A percentile compares a stretch with the other conserved stretches of the same genome.
Evolutionary conservation across 306 rosid genomes (phyloP).

Genomic region (Vigna angularis): DNA sequence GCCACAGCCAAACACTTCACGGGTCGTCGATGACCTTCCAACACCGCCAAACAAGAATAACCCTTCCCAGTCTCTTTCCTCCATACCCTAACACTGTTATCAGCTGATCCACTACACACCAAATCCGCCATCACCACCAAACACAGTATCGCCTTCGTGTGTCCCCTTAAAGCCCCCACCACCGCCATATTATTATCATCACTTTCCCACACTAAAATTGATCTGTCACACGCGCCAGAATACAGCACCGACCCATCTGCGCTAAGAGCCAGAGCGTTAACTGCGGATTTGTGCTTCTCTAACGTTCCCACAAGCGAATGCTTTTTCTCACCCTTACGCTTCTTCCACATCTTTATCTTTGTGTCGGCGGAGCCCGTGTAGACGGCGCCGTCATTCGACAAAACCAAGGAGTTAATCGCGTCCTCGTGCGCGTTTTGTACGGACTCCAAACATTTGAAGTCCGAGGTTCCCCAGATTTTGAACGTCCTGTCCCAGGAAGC

Average conservation of each 20-base stretch:
- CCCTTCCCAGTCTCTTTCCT: slow-evolving; percentile 52
- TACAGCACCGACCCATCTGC: slow-evolving; percentile 58
- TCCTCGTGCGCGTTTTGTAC: slow-evolving; percentile 71
- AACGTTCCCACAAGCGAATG: slow-evolving; percentile 48
- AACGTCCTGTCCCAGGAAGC: slow-evolving; percentile 81
- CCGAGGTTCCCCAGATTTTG: slow-evolving; percentile 71
- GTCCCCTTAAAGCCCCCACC: slow-evolving; percentile 76
- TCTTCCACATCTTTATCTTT: slow-evolving; percentile 71
- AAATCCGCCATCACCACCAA: slow-evolving; percentile 64
- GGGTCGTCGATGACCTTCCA: slow-evolving; percentile 66
- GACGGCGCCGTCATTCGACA: slow-evolving; percentile 56
- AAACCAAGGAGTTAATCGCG: slow-evolving; percentile 66
- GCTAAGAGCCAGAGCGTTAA: slow-evolving; percentile 71
- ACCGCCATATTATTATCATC: slow-evolving; percentile 45
- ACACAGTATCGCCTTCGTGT: slow-evolving; percentile 66
- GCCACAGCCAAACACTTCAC: slow-evolving; percentile 67
- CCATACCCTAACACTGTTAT: slow-evolving; percentile 74
- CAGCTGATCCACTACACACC: slow-evolving; percentile 82
- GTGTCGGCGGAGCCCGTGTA: slow-evolving; percentile 76
- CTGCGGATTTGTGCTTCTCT: slow-evolving; percentile 76
- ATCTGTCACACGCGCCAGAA: slow-evolving; percentile 83
- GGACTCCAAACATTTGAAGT: slow-evolving; percentile 70
- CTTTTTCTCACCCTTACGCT: slow-evolving; percentile 18
- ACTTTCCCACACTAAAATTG: slow-evolving; percentile 73
- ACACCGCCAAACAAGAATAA: slow-evolving; percentile 66